Conservation (phyloP, 768 basidiomycete species). For the Auricularia cornea region DNA sequence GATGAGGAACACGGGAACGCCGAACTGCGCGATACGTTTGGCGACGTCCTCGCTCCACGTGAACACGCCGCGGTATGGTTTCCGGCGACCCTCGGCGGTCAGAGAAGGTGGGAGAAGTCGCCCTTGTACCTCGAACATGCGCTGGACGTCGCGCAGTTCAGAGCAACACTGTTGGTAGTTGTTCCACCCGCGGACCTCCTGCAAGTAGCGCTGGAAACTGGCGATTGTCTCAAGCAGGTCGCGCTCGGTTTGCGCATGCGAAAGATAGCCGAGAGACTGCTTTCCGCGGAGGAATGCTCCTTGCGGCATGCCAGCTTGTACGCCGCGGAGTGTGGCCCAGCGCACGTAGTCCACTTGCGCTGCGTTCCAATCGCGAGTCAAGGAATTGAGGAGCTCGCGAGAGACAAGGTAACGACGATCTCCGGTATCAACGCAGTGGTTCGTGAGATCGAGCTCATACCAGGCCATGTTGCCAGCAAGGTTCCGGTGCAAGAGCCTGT, state of each 20-base stretch:
- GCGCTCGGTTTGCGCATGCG: background rate
- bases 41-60: background rate
- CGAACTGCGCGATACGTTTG: background rate
- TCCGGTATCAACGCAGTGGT: background rate
- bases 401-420: background rate
- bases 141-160: background rate
- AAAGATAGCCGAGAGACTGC: background rate
- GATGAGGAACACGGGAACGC: background rate
- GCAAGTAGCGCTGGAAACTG: background rate
- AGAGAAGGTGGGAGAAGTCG: background rate
- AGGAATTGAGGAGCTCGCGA: background rate
- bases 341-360: background rate
- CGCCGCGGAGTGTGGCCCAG: background rate
- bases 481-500: background rate
- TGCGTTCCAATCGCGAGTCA: background rate
- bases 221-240: background rate
- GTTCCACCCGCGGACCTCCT: background rate
- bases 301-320: background rate
- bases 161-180: background rate
- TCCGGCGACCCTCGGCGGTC: background rate
- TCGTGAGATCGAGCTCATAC: background rate
- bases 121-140: background rate
- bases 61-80: background rate
- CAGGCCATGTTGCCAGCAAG: background rate
- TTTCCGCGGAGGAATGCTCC: background rate